Conservation (phyloP, 225 moss, liverwort and hornwort species). For the Lunularia cruciata region DNA sequence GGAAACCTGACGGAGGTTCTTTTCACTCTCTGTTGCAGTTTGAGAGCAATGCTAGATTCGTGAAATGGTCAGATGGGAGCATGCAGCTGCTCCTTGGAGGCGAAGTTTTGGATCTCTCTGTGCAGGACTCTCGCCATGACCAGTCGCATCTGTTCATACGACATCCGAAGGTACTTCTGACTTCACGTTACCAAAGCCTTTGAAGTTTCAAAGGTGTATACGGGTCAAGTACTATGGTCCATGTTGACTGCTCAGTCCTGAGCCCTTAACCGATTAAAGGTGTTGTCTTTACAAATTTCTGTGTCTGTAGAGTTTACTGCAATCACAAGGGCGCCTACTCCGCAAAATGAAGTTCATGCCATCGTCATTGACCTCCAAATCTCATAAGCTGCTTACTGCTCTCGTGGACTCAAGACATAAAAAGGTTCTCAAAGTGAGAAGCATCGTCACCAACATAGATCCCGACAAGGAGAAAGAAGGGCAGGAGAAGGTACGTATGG, state of each 20-base stretch:
- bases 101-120: constrained; percentile 93
- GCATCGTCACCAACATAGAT: constrained; percentile 79
- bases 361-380: constrained; percentile 93
- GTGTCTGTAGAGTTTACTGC: constrained; percentile 66
- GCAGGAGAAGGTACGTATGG: constrained; percentile 89
- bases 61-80: constrained; percentile 98
- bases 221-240: no score
- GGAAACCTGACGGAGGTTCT: no score
- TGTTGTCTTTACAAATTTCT: no score
- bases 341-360: constrained; percentile 99
- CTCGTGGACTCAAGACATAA: constrained; percentile 96
- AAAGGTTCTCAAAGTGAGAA: constrained; percentile 93
- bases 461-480: constrained; percentile 97
- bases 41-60: constrained; percentile 99
- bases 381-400: constrained; percentile 93
- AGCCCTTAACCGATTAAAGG: no score
- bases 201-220: no score
- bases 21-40: constrained; percentile 42
- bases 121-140: constrained; percentile 86
- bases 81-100: constrained; percentile 93
- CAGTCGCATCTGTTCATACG: constrained; percentile 98
- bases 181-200: no score
- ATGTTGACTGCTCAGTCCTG: no score
- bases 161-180: constrained; percentile 71
- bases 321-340: constrained; percentile 93